Base-by-base conservation (phyloP, 805 yeast species). In the Candida ovalis region DNA sequence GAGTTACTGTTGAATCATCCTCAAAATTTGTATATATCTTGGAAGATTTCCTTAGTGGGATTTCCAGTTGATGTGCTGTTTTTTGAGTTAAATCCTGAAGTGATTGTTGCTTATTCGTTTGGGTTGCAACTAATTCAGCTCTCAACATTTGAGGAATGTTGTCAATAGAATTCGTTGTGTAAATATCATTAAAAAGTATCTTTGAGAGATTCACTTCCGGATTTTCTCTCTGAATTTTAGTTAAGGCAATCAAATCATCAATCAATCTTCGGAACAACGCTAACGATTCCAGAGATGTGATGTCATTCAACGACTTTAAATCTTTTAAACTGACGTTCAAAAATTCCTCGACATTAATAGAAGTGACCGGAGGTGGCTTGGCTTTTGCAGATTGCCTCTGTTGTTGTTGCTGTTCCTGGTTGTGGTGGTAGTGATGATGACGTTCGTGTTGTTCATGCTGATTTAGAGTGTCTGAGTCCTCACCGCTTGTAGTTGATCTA, bases 271-370 rank as follows among this genome's bases (percentile, higher is more conserved):
- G 30, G 18, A 67, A 56, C 12, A 67, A 24, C 1, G 66, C 59
- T 49, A 67, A 50, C 4, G 69, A 61, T 43, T 66, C 62, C n/a
- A 54, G 42, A 6, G 67, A 58, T 13, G 45, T 49, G 9, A 68
- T 44, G 12, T 62, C 62, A 9, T 51, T 48, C 13, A 64, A 24
- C 13, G 50, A 40, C 7, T 40, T 48, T 2, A 65, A 42, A 47
- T 47, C 48, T 22, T 51, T 48, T 43, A 65, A 36, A 17, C 51
- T 45, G 52, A 58, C 33, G 19, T 55, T 23, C 30, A 61, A 27
- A 62, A 72, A 46, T 47, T 70, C 54, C 59, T 67, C 59, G 57
- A 71, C 28, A 65, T 78, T 49, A 2, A 63, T 45, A 4, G 59
- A 44, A 9, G 22, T 47, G 12, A 52, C 48, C 3, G 51, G 53